Conservation (phyloP, 495 filamentous ascomycete genomes). For the Podospora conica region DNA sequence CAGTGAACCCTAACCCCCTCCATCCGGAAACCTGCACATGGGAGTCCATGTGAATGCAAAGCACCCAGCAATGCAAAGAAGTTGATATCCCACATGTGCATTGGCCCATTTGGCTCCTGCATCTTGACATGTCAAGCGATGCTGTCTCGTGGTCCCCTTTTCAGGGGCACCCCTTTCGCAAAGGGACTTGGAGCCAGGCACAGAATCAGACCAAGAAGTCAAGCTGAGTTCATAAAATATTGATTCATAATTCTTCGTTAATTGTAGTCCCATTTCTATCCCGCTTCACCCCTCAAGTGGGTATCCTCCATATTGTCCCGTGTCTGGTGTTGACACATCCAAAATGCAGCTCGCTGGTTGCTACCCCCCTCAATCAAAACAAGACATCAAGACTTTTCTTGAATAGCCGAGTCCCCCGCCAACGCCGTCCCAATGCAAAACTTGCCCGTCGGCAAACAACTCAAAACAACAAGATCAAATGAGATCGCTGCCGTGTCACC, state of each 20-base stretch:
- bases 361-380: background rate
- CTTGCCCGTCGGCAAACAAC: slow-evolving; percentile 6
- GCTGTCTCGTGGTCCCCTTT: too few relatives aligned
- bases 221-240: background rate
- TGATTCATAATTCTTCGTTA: background rate
- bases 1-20: background rate
- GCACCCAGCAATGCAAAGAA: background rate
- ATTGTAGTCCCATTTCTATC: background rate
- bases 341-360: background rate
- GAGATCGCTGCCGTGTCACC: background rate
- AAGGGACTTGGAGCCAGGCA: too few relatives aligned
- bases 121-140: too few relatives aligned
- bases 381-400: background rate
- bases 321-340: background rate
- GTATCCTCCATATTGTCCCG: background rate
- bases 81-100: background rate
- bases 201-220: background rate
- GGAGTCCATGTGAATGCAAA: background rate
- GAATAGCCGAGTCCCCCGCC: slow-evolving; percentile 6
- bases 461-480: background rate
- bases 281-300: background rate
- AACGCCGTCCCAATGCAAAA: slow-evolving; percentile 20
- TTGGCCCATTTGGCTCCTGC: too few relatives aligned
- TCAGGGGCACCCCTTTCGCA: too few relatives aligned
- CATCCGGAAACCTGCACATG: background rate